Conservation (phyloP, 148 eudicot genomes). For the Drosera capensis region DNA sequence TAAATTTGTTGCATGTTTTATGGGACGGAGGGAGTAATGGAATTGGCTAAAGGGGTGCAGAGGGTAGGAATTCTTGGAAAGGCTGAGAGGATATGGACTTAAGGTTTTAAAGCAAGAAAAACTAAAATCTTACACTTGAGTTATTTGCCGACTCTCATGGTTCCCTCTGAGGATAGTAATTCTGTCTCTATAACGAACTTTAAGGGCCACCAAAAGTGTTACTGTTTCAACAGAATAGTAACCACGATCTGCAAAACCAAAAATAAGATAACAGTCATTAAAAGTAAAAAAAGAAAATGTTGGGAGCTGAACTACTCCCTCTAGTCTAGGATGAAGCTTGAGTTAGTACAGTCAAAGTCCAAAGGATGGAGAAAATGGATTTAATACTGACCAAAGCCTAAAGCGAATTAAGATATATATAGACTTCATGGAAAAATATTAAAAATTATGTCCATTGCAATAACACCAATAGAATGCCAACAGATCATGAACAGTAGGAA, state of each 20-base stretch:
- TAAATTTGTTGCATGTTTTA: no score
- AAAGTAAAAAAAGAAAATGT: neutral
- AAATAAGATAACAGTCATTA: neutral
- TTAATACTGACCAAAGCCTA: no score
- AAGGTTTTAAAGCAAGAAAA: neutral
- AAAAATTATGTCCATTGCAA: no score
- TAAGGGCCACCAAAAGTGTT: constrained; percentile 82
- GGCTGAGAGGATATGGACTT: neutral
- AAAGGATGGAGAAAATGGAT: no score
- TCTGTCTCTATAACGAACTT: constrained; percentile 91
- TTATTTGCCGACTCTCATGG: constrained; percentile 94
- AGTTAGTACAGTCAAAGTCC: no score
- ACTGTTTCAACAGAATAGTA: constrained; percentile 59
- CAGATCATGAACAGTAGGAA: no score
- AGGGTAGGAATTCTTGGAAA: neutral
- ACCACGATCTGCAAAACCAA: constrained; percentile 60
- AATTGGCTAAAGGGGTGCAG: neutral
- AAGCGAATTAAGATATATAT: no score
- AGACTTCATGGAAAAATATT: no score
- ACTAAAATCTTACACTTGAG: constrained; percentile 63
- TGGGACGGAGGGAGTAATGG: neutral
- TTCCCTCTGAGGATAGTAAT: constrained; percentile 92
- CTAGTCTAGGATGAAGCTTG: no score
- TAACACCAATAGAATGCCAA: no score
- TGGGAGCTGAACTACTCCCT: no score